Percentiles rank a stretch among this genome's conserved stretches.
phyloP scores from a whole-genome alignment of 2,329 filamentous ascomycete species.

The Blastomyces parvus region DNA sequence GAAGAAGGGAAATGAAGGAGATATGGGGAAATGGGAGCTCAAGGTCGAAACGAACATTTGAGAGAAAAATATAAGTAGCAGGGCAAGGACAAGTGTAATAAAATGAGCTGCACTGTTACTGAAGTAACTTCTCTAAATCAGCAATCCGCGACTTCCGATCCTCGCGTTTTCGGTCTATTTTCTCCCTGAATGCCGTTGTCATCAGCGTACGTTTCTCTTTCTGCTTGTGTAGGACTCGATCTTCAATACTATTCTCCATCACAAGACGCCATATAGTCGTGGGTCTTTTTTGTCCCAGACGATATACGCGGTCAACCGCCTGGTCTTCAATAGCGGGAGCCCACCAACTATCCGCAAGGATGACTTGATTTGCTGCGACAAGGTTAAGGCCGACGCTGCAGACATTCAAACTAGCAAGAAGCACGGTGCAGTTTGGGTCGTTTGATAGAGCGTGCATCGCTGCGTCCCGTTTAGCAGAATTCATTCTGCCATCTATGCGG shows the following conservation, averaged over 20 bases:
- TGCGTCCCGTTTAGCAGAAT: constrained; percentile 57
- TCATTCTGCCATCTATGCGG: constrained; percentile 75
- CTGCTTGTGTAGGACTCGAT: constrained; percentile 69
- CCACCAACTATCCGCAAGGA: constrained; percentile 83
- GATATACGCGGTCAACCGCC: constrained; percentile 77
- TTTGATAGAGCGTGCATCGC: constrained; percentile 59
- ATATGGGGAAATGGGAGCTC: background rate
- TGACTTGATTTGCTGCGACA: constrained; percentile 74
- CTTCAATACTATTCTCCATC: constrained; percentile 71
- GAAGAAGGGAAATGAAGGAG: background rate
- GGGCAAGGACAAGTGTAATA: background rate
- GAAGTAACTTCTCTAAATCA: constrained; percentile 34
- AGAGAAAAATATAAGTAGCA: background rate
- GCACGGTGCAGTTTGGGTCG: constrained; percentile 58
- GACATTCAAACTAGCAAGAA: constrained; percentile 73
- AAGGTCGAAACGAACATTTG: background rate
- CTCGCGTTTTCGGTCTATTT: constrained; percentile 45
- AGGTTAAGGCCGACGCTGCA: constrained; percentile 81
- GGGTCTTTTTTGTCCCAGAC: constrained; percentile 69
- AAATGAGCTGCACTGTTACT: background rate
- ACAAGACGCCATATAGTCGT: constrained; percentile 74
- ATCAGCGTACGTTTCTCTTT: constrained; percentile 69
- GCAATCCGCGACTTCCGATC: constrained; percentile 46
- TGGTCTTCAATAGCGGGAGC: constrained; percentile 89
- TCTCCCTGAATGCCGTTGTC: constrained; percentile 67